These are phyloP conservation scores for Triangularia verruculosa DNA, from an alignment of 2,329 filamentous ascomycete species.

Conservation along the genomic window DNA sequence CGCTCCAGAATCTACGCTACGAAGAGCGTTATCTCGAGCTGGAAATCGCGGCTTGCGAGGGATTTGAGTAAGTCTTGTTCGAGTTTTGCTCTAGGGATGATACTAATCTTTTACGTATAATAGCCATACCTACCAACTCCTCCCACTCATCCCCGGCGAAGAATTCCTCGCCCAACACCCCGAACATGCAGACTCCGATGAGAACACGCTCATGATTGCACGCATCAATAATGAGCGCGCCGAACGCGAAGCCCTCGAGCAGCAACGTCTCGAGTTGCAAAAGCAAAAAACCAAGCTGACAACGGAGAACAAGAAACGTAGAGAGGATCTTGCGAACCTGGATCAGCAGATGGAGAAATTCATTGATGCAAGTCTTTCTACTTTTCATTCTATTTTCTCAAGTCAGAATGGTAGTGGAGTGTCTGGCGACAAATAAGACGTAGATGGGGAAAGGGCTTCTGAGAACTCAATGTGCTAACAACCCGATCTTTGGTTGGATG, in stretches of 20 bases:
- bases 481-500: slow-evolving; percentile 21
- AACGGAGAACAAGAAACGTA: slow-evolving; percentile 80
- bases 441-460: background rate
- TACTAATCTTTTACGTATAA: slow-evolving; percentile 14
- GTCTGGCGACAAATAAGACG: background rate
- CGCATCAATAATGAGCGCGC: slow-evolving; percentile 87
- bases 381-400: background rate
- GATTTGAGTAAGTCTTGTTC: slow-evolving; percentile 69
- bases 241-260: slow-evolving; percentile 81
- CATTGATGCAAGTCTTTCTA: slow-evolving; percentile 65
- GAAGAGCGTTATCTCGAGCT: slow-evolving; percentile 87
- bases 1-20: slow-evolving; percentile 94
- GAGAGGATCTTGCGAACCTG: slow-evolving; percentile 86
- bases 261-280: slow-evolving; percentile 72
- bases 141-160: slow-evolving; percentile 79
- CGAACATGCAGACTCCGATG: slow-evolving; percentile 67
- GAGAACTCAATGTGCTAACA: background rate
- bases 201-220: slow-evolving; percentile 81
- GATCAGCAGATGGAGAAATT: slow-evolving; percentile 93
- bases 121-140: slow-evolving; percentile 81
- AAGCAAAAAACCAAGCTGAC: slow-evolving; percentile 63
- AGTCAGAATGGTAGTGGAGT: background rate
- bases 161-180: slow-evolving; percentile 77
- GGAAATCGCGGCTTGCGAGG: slow-evolving; percentile 87
- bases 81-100: background rate